These are phyloP conservation scores for Taphrina populina DNA, from an alignment of 1,139 yeast genomes.

Conservation along the genomic window DNA sequence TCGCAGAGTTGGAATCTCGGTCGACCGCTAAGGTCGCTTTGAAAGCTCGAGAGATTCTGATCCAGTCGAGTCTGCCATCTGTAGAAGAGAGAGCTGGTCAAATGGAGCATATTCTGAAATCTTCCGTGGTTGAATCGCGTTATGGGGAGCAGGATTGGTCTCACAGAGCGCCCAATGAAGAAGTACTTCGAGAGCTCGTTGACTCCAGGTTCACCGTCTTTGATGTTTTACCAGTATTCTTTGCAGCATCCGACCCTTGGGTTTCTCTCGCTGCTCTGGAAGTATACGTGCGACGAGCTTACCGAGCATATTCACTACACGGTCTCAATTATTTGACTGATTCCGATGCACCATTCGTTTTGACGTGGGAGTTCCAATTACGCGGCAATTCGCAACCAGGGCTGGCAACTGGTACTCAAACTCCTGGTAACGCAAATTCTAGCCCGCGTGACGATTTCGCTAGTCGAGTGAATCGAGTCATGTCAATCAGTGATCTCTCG, in stretches of 20 bases:
- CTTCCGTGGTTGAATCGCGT: conserved; percentile 82
- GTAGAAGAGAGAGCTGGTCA: conserved; percentile 95
- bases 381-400: conserved; percentile 68
- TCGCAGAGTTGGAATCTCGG: conserved; percentile 86
- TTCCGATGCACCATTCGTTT: conserved; percentile 57
- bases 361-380: conserved; percentile 88
- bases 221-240: conserved; percentile 90
- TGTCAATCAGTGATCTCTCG: conserved; percentile 87
- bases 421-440: conserved; percentile 33
- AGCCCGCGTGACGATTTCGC: conserved; percentile 40
- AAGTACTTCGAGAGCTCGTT: conserved; percentile 80
- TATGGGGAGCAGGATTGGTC: conserved; percentile 75
- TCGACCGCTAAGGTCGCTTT: conserved; percentile 91
- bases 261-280: conserved; percentile 95
- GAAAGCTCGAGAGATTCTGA: conserved; percentile 91
- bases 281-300: conserved; percentile 93
- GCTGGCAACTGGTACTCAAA: conserved; percentile 39
- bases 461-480: conserved; percentile 61
- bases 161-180: conserved; percentile 79
- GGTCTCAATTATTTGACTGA: conserved; percentile 67
- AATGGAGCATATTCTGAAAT: conserved; percentile 88
- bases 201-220: conserved; percentile 95
- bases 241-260: conserved; percentile 78
- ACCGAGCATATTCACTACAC: conserved; percentile 89
- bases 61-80: conserved; percentile 95